phyloP scores from a whole-genome alignment of 73 alveolate genomes.

The Tetrahymena malaccensis region DNA sequence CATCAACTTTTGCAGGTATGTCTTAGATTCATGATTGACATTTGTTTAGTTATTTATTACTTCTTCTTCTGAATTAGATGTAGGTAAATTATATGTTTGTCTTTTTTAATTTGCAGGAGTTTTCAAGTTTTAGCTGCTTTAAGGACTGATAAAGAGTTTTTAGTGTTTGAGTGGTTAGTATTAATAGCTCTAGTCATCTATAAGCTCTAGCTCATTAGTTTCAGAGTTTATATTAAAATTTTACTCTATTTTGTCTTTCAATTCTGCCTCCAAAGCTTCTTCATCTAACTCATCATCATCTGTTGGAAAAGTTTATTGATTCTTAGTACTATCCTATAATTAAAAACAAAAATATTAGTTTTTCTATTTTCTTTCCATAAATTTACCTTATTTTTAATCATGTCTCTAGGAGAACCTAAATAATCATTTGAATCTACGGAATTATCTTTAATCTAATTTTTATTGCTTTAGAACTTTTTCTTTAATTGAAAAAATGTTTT shows the following conservation, averaged over 20 bases:
- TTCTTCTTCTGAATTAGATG: neutral
- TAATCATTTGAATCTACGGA: neutral
- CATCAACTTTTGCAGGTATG: neutral
- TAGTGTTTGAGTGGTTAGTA: neutral
- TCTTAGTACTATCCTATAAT: neutral
- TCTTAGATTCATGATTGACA: neutral
- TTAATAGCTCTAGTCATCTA: neutral
- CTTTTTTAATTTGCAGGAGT: neutral
- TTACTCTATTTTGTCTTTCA: neutral
- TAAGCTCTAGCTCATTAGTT: neutral
- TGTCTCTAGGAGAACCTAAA: neutral
- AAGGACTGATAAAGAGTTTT: neutral
- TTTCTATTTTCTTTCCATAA: neutral
- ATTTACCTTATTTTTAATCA: neutral
- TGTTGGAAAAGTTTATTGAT: neutral
- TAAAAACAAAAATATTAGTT: neutral
- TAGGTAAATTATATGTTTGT: neutral
- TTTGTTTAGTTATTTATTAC: neutral
- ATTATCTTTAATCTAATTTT: neutral
- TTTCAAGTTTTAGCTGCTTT: neutral
- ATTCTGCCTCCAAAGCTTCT: neutral
- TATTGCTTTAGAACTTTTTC: neutral
- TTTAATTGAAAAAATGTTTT: neutral
- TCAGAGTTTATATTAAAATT: neutral
- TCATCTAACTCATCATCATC: neutral